Percentiles rank a stretch among this genome's conserved stretches.
Evolutionary conservation across 2,329 filamentous ascomycete species (phyloP).

Genomic region (Botrytis squamosa): DNA sequence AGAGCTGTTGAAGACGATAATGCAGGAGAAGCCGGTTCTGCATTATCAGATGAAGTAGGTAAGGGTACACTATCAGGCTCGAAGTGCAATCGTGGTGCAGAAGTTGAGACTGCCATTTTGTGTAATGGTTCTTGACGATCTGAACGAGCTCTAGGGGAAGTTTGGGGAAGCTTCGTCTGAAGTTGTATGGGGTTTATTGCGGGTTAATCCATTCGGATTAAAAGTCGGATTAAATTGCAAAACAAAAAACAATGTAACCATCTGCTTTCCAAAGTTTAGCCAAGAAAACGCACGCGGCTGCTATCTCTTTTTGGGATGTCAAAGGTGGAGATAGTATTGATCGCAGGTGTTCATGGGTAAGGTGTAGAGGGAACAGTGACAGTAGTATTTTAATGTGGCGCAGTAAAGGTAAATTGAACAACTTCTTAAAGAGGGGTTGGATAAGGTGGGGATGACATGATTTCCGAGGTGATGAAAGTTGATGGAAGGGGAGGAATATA

Average conservation of each 20-base stretch:
- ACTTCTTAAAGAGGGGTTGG: constrained; percentile 13
- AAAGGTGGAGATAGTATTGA: constrained; percentile 10
- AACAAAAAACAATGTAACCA: neutral
- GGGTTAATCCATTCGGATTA: constrained; percentile 1
- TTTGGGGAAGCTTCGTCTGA: constrained; percentile 1
- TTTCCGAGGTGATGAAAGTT: neutral
- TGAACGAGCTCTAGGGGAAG: neutral
- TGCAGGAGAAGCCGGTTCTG: constrained; percentile 40
- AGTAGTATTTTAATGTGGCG: constrained; percentile 17
- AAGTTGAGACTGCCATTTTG: constrained; percentile 32
- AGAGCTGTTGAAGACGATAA: constrained; percentile 59
- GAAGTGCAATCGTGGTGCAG: constrained; percentile 32
- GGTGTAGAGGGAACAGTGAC: neutral
- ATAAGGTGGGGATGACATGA: constrained; percentile 2
- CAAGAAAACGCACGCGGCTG: neutral
- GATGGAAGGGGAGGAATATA: neutral
- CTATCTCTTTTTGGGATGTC: neutral
- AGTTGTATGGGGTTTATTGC: neutral
- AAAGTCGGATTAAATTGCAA: neutral
- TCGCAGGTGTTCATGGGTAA: neutral
- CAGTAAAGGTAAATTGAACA: constrained; percentile 2
- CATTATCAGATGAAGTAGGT: constrained; percentile 32
- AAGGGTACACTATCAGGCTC: constrained; percentile 32
- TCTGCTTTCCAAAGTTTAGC: constrained; percentile 4
- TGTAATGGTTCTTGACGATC: neutral